A percentile compares a stretch with the other conserved stretches of the same genome.
Conservation (phyloP, 306 rosid species). For the Ammopiptanthus mongolicus region DNA sequence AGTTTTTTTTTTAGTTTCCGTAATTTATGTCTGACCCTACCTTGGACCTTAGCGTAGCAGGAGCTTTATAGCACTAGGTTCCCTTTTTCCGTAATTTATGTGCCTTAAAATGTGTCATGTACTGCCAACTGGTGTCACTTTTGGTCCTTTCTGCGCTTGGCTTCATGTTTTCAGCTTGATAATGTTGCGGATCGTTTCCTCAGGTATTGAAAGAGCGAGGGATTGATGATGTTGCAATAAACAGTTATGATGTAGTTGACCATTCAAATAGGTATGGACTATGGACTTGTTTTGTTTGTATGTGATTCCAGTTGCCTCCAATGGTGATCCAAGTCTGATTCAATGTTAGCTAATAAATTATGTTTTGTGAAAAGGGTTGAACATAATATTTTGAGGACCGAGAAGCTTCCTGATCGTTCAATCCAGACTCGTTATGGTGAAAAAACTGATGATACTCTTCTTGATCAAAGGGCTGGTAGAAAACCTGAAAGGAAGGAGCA, state of each 20-base stretch:
- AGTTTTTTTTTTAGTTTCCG: neutral
- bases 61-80: no score
- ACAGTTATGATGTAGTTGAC: constrained; percentile 49
- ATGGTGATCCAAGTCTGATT: neutral
- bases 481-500: constrained; percentile 64
- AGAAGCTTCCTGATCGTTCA: constrained; percentile 46
- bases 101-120: neutral
- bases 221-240: constrained; percentile 51
- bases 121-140: neutral
- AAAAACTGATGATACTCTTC: constrained; percentile 40
- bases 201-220: constrained; percentile 98
- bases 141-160: neutral
- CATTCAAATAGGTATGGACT: constrained; percentile 60
- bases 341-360: neutral
- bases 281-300: neutral
- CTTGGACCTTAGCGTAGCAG: no score
- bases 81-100: neutral
- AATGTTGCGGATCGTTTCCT: constrained; percentile 14
- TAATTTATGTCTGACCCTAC: neutral
- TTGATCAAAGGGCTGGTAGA: constrained; percentile 62
- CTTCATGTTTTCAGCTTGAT: constrained; percentile 13
- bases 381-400: constrained; percentile 42
- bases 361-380: constrained; percentile 54
- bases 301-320: neutral
- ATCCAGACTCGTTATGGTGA: constrained; percentile 41